Percentiles rank a stretch among this genome's conserved stretches.
These are phyloP conservation scores for Silene conica DNA, from an alignment of 148 eudicot genomes.

Conservation along the genomic window DNA sequence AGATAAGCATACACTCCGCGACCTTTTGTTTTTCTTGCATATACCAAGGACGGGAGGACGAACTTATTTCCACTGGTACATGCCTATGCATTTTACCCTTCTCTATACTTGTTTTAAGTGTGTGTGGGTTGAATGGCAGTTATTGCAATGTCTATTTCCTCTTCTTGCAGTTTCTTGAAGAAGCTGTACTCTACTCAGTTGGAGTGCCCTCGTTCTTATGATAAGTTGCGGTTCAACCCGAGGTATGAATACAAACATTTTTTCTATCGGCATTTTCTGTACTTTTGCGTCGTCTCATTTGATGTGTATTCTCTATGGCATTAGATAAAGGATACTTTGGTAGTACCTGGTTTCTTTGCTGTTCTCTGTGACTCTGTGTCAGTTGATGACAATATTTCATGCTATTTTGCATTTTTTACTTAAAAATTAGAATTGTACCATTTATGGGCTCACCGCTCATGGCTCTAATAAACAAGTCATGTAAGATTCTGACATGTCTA, in stretches of 20 bases:
- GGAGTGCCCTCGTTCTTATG: constrained; percentile 56
- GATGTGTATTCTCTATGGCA: background rate
- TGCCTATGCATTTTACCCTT: background rate
- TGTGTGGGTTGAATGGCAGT: background rate
- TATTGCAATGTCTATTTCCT: background rate
- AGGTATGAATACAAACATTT: constrained; percentile 53
- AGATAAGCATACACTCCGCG: constrained; percentile 60
- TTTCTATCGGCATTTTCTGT: background rate
- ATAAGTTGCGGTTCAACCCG: constrained; percentile 77
- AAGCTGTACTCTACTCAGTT: constrained; percentile 62
- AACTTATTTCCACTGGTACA: constrained; percentile 81
- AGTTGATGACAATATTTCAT: too few species aligned
- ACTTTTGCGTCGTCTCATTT: background rate
- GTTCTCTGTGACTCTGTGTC: background rate
- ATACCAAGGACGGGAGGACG: constrained; percentile 94
- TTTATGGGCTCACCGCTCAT: too few species aligned
- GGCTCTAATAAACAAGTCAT: too few species aligned
- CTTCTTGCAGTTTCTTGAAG: constrained; percentile 64
- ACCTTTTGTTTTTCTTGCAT: constrained; percentile 85
- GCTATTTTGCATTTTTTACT: too few species aligned
- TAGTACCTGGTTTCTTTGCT: background rate
- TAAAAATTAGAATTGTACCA: too few species aligned
- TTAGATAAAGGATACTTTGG: too few species aligned
- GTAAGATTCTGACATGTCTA: too few species aligned
- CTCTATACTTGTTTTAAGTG: constrained; percentile 1